Evolutionary conservation across 1,284 basidiomycete genomes (phyloP), one percentile per base, ranked within the genome.

Genomic region (Bondarzewia mesenterica): DNA sequence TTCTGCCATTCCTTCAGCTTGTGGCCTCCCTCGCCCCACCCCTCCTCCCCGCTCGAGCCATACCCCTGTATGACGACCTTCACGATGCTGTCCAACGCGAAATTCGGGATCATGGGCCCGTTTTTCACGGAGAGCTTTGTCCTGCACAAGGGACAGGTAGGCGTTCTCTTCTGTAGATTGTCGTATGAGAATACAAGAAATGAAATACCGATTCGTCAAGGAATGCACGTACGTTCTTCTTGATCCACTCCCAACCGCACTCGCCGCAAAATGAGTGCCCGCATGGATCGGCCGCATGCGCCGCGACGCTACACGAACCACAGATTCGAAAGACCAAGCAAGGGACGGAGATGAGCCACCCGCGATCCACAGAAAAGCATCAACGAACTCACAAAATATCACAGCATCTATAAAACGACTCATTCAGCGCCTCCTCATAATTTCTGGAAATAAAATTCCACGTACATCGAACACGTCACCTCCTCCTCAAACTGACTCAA

Each of bases 221-320:
- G 23, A 43, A 35, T 15, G 22, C 10, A 51, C 58, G 16, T 43
- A 63, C 63, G 39, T 52, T 57, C 44, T 59, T 55, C 39, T 50
- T 47, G 15, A 66, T 55, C 63, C 63, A 67, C 8, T 52, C 41
- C 38, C 56, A 52, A 5, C 60, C 60, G 45, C 66, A 68, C 5
- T 61, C 57, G 3, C 61, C 65, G 40, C 66, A 68, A 44, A 56
- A 60, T 5, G 60, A 60, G 49, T 68, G 66, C 4, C 66, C 66
- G 48, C 66, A 68, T 3, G 66, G 64, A 36, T 60, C 61, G 12
- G 58, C 57, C 2, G 60, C 35, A 44, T 67, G 57, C 1, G 63
- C 60, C 22, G 52, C 55, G 7, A 57, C 60, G 35, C 65, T 67
- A 36, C 18, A 20, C 23, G 8, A 14, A 20, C n/a, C 40, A 26